Evolutionary conservation across 2,329 filamentous ascomycete genomes (phyloP).

Genomic region (Epichloe baconii): DNA sequence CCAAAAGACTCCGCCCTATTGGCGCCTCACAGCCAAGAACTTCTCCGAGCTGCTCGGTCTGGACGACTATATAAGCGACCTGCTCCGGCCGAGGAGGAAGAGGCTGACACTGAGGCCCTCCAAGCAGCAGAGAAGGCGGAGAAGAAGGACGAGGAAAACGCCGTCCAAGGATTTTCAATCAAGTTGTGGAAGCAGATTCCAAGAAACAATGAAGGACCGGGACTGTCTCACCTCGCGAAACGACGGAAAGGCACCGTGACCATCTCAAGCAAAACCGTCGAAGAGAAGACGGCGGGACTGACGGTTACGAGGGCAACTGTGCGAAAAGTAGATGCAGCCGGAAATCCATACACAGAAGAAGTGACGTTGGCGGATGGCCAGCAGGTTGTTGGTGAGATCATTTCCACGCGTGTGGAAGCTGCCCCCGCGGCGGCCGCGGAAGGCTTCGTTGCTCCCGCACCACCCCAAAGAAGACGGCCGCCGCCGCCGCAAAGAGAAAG

Average conservation of each 20-base stretch:
- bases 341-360: conserved; percentile 74
- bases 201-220: conserved; percentile 40
- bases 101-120: conserved; percentile 34
- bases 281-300: conserved; percentile 31
- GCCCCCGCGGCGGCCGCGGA: conserved; percentile 45
- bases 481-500: conserved; percentile 69
- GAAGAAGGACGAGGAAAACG: conserved; percentile 51
- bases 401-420: conserved; percentile 43
- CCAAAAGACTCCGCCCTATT: conserved; percentile 73
- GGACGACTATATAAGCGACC: conserved; percentile 64
- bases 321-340: conserved; percentile 61
- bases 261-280: conserved; percentile 37
- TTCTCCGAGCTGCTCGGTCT: conserved; percentile 69
- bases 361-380: conserved; percentile 72
- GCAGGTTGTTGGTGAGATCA: conserved; percentile 67
- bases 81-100: conserved; percentile 46
- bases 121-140: conserved; percentile 35
- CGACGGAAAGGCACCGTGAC: conserved; percentile 48
- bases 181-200: conserved; percentile 50
- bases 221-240: conserved; percentile 45
- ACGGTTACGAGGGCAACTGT: conserved; percentile 70
- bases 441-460: conserved; percentile 29
- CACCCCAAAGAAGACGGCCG: conserved; percentile 45
- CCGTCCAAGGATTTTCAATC: conserved; percentile 38
- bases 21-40: conserved; percentile 65